Percentiles rank a stretch among this genome's conserved stretches.
These are phyloP conservation scores for Elymus sibiricus DNA, from an alignment of 176 grass and related monocot genomes.

Conservation along the genomic window DNA sequence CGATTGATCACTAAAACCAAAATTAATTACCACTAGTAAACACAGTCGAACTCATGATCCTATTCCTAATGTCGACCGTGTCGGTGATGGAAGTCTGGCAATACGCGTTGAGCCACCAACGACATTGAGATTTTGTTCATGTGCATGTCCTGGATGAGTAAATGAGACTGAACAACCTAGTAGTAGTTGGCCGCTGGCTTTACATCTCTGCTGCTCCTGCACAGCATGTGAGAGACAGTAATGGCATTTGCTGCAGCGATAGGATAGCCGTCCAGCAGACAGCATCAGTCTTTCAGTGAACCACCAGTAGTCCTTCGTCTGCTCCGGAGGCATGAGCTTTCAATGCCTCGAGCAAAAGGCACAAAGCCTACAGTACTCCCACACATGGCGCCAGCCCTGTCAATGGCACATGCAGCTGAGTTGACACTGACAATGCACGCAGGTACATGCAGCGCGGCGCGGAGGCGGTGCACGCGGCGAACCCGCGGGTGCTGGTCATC, in stretches of 20 bases:
- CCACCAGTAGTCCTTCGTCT: not conserved
- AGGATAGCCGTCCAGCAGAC: not conserved
- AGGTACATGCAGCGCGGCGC: constrained; percentile 92
- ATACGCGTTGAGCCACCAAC: not conserved
- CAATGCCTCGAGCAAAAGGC: not conserved
- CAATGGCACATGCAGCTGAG: not conserved
- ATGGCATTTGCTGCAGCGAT: not conserved
- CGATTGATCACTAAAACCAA: not conserved
- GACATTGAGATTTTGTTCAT: not conserved
- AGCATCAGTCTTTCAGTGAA: not conserved
- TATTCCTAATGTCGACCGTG: not conserved
- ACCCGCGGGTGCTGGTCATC: constrained; percentile 66
- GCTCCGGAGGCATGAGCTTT: not conserved
- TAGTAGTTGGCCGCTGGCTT: constrained; percentile 30
- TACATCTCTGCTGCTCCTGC: constrained; percentile 6
- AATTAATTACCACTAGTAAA: too few relatives aligned
- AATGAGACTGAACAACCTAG: constrained; percentile 16
- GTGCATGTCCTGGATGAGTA: constrained; percentile 13
- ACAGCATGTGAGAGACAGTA: constrained; percentile 36
- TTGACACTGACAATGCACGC: not conserved
- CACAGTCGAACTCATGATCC: too few relatives aligned
- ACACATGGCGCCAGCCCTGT: not conserved
- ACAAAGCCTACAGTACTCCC: not conserved
- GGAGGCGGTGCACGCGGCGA: constrained; percentile 73
- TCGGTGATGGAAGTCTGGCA: not conserved